Conservation (phyloP, 2,329 filamentous ascomycete genomes). For the Penicillium sp. region DNA sequence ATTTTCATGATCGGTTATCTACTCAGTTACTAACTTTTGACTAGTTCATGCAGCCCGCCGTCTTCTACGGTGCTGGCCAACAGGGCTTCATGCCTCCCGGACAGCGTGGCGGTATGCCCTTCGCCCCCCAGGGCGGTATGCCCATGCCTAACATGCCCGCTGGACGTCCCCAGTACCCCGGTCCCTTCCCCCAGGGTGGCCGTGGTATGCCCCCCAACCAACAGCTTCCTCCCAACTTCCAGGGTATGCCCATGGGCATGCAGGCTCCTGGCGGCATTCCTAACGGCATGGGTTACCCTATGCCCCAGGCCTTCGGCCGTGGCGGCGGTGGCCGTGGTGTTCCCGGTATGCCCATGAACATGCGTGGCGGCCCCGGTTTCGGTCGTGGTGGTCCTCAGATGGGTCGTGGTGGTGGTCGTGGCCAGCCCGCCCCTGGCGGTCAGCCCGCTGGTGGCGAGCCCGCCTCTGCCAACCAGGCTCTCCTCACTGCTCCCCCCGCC, state of each 20-base stretch:
- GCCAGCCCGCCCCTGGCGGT: constrained; percentile 40
- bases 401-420: constrained; percentile 44
- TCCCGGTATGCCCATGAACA: constrained; percentile 68
- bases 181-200: constrained; percentile 77
- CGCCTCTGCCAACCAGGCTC: constrained; percentile 44
- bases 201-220: constrained; percentile 80
- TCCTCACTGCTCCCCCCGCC: constrained; percentile 57
- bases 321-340: constrained; percentile 69
- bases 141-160: constrained; percentile 69
- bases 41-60: constrained; percentile 76
- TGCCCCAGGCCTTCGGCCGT: constrained; percentile 72
- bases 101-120: constrained; percentile 62
- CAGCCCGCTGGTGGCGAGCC: constrained; percentile 42
- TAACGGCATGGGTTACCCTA: constrained; percentile 77
- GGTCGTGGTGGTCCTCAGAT: constrained; percentile 47
- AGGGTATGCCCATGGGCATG: constrained; percentile 63
- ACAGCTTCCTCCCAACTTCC: constrained; percentile 85
- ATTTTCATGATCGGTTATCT: neutral
- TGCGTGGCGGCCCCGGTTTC: constrained; percentile 50
- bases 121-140: constrained; percentile 56
- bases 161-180: constrained; percentile 83
- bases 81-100: constrained; percentile 57
- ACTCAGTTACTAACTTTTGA: neutral
- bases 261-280: constrained; percentile 67
- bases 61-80: constrained; percentile 83